Evolutionary conservation across 768 basidiomycete species (phyloP).

Genomic region (Lactifluus piperatus): DNA sequence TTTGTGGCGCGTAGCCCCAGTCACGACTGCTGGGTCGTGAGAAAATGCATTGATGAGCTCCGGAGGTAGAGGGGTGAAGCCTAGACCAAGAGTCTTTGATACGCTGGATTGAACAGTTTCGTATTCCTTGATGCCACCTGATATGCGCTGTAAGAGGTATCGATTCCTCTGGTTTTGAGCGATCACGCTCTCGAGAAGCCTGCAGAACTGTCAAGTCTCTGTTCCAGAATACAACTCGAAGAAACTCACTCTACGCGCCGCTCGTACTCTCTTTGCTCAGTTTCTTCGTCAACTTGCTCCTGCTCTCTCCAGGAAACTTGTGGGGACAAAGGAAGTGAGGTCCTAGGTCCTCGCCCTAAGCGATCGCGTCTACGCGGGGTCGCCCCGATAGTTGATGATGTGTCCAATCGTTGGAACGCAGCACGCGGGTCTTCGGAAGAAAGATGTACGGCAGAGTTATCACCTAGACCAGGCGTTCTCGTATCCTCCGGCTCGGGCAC

Average conservation of each 20-base stretch:
- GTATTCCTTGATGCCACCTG: constrained; percentile 54
- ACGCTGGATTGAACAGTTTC: constrained; percentile 50
- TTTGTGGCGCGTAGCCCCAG: constrained; percentile 49
- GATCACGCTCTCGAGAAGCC: constrained; percentile 50
- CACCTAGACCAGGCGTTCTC: not conserved
- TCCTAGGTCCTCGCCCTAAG: constrained; percentile 22
- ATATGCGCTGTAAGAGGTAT: constrained; percentile 58
- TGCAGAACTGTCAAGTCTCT: constrained; percentile 24
- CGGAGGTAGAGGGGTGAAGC: constrained; percentile 43
- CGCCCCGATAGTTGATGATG: not conserved
- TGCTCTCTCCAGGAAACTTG: constrained; percentile 22
- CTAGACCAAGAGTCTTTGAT: constrained; percentile 38
- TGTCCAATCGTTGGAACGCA: not conserved
- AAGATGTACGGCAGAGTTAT: not conserved
- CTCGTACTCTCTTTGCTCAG: constrained; percentile 48
- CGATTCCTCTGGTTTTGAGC: constrained; percentile 60
- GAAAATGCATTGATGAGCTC: constrained; percentile 67
- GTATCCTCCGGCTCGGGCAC: not conserved
- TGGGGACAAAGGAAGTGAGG: constrained; percentile 29
- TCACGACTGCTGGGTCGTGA: constrained; percentile 73
- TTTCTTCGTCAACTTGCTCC: constrained; percentile 38
- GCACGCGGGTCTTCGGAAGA: not conserved
- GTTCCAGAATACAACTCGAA: not conserved
- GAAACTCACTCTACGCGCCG: constrained; percentile 44
- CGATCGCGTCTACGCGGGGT: not conserved